phyloP scores from a whole-genome alignment of 495 filamentous ascomycete genomes.

The Delitschia confertaspora region DNA sequence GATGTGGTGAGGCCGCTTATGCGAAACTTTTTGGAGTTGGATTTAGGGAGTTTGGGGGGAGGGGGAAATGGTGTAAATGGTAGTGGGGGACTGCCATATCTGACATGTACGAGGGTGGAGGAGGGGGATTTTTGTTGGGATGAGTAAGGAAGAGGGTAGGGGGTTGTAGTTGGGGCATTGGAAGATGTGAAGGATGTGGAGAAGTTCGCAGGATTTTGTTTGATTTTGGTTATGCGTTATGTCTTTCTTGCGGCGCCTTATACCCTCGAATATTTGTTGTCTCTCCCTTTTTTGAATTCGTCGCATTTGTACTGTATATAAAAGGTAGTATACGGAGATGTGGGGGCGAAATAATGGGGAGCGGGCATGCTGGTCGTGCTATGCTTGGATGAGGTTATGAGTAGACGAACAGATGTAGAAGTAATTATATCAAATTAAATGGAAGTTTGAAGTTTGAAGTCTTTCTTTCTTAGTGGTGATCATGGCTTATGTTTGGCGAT shows the following conservation, averaged over 20 bases:
- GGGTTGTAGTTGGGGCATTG: background rate
- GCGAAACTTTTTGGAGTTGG: constrained; percentile 71
- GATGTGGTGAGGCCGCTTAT: constrained; percentile 80
- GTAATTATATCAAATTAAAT: no score
- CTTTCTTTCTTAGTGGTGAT: no score
- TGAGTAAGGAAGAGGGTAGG: constrained; percentile 28
- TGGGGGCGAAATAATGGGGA: background rate
- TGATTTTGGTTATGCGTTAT: constrained; percentile 1
- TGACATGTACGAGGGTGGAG: constrained; percentile 71
- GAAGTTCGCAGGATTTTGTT: background rate
- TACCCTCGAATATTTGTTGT: constrained; percentile 14
- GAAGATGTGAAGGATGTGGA: background rate
- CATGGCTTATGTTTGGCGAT: no score
- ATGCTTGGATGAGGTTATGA: no score
- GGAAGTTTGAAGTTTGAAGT: no score
- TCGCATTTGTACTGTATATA: background rate
- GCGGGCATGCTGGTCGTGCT: constrained; percentile 8
- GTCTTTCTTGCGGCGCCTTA: constrained; percentile 8
- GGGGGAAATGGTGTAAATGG: no score
- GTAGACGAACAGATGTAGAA: no score
- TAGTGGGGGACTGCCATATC: constrained; percentile 51
- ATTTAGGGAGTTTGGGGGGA: constrained; percentile 50
- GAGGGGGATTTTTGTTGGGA: constrained; percentile 75
- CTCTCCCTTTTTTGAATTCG: background rate
- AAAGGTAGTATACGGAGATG: constrained; percentile 1